Base-by-base conservation (phyloP, 495 filamentous ascomycete genomes). In the Penicillium goetzii region DNA sequence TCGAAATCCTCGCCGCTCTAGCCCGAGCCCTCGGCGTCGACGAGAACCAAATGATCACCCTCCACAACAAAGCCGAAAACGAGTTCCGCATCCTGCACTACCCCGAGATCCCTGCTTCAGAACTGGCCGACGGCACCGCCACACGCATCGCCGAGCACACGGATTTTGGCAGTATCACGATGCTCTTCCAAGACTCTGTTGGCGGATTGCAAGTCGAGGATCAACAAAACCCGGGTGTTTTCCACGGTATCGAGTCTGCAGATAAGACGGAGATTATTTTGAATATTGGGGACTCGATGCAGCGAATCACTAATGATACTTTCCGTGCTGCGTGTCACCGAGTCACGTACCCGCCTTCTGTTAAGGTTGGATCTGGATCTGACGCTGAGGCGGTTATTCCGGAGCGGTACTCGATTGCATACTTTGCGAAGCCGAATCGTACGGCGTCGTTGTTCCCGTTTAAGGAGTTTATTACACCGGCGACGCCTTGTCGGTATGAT, bases 251-350 rank as follows among this genome's bases (percentile, higher is more conserved):
- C 33, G 84, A 72, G n/a, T 64, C 76, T 17, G 78, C 80, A 0
- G 67, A 83, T 21, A 71, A 81, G 57, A 80, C 80, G 21, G 83
- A 85, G 6, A 79, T 87, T 36, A 85, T 89, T 12, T 78, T 90
- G 55, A 90, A 89, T 67, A 83, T 90, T 41, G 88, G 86, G 1
- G 88, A 89, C 67, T 84, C 85, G 61, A 74, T 89, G 74, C 84
- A 86, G 76, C 74, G 85, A 5, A 79, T 86, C 64, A 88, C 81
- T 47, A 89, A 89, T 68, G 86, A 85, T 72, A 72, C 61, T 10
- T 63, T 77, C 52, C 65, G 65, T 11, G 70, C 74, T 51, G 69
- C 78, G 28, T 83, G 66, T 36, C 72, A 75, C 34, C 69, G 69
- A 4, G 69, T 74, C 5, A 75, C 67, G 1, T 67, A 68, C 55